A percentile compares a stretch with the other conserved stretches of the same genome.
Conservation (phyloP, 2,329 filamentous ascomycete genomes). For the Colletotrichum eleusines region DNA sequence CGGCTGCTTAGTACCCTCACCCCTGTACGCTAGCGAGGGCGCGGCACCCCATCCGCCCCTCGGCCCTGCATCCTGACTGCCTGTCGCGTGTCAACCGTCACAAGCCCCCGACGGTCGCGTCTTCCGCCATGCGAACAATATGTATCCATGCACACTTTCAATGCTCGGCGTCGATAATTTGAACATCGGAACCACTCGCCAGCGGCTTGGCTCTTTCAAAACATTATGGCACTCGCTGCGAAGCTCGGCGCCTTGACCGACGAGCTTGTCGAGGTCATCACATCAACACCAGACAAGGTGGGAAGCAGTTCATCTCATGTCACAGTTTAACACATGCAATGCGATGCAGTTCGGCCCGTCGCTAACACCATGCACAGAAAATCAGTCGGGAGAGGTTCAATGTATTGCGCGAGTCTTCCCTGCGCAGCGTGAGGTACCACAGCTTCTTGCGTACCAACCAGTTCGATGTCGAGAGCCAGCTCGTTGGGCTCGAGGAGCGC, state of each 20-base stretch:
- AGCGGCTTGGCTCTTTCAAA: constrained; percentile 1
- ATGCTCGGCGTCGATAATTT: constrained; percentile 3
- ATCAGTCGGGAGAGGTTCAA: constrained; percentile 54
- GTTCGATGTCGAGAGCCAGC: constrained; percentile 74
- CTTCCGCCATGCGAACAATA: background rate
- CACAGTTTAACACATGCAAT: constrained; percentile 21
- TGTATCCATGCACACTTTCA: constrained; percentile 1
- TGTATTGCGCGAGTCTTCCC: constrained; percentile 60
- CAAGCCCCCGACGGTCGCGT: constrained; percentile 17
- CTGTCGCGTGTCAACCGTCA: constrained; percentile 11
- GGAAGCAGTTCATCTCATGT: constrained; percentile 40
- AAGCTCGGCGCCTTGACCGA: constrained; percentile 74
- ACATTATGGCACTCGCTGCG: constrained; percentile 77
- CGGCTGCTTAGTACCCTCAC: constrained; percentile 23
- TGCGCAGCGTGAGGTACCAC: constrained; percentile 66
- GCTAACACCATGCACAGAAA: constrained; percentile 40
- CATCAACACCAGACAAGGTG: constrained; percentile 67
- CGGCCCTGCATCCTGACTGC: constrained; percentile 4
- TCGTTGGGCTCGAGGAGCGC: constrained; percentile 85
- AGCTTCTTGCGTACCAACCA: constrained; percentile 77
- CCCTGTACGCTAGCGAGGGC: constrained; percentile 27
- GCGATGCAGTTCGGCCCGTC: constrained; percentile 15
- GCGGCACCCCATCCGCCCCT: constrained; percentile 17
- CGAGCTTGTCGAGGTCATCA: constrained; percentile 76
- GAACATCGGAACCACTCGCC: background rate